Conservation (phyloP, 768 basidiomycete genomes). For the Termitomyces titanicus region DNA sequence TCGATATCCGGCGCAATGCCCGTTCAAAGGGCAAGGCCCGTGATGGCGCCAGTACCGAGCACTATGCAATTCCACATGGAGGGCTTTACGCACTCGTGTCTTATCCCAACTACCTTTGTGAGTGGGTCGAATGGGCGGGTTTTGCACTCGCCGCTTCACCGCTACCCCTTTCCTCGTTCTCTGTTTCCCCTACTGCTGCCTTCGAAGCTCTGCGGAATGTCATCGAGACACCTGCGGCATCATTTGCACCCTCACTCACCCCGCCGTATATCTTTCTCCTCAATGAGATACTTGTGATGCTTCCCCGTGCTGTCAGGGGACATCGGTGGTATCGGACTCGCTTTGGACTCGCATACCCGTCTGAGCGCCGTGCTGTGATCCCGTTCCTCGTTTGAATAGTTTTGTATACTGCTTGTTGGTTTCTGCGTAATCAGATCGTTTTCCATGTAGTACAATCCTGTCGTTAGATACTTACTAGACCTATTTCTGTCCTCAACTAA, state of each 20-base stretch:
- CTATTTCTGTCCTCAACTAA: no score
- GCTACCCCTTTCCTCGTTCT: slow-evolving; percentile 24
- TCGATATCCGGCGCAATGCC: slow-evolving; percentile 73
- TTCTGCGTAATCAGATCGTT: background rate
- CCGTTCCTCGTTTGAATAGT: slow-evolving; percentile 48
- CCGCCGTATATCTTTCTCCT: slow-evolving; percentile 83
- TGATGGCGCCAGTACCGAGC: slow-evolving; percentile 9
- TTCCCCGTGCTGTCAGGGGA: slow-evolving; percentile 76
- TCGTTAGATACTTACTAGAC: background rate
- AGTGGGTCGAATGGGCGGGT: slow-evolving; percentile 93
- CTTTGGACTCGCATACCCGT: slow-evolving; percentile 76
- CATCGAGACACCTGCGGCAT: slow-evolving; percentile 20
- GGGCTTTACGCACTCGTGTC: slow-evolving; percentile 75
- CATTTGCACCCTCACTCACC: slow-evolving; percentile 40
- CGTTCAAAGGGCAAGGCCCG: slow-evolving; percentile 30
- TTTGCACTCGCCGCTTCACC: slow-evolving; percentile 77
- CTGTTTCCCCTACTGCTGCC: slow-evolving; percentile 17
- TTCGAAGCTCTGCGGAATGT: slow-evolving; percentile 5
- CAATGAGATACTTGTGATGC: slow-evolving; percentile 72
- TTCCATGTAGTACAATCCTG: background rate
- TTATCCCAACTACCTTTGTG: slow-evolving; percentile 92
- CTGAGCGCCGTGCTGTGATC: slow-evolving; percentile 71
- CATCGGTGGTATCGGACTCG: slow-evolving; percentile 82
- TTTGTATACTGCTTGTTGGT: background rate
- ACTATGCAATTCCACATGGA: slow-evolving; percentile 68